phyloP scores from a whole-genome alignment of 2,329 filamentous ascomycete genomes.

The Graphium sp. region DNA sequence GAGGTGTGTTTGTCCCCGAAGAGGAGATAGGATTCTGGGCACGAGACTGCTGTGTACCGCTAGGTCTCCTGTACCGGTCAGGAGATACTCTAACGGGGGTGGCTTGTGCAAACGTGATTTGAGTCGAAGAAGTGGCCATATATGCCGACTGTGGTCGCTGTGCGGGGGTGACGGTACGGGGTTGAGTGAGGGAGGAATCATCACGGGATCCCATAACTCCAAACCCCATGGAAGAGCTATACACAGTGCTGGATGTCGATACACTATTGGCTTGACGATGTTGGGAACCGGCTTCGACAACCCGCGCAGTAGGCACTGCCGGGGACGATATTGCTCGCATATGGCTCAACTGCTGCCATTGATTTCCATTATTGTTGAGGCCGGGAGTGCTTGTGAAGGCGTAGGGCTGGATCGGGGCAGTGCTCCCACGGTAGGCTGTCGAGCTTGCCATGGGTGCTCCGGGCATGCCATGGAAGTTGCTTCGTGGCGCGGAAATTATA shows the following conservation, averaged over 20 bases:
- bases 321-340: slow-evolving; percentile 31
- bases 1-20: no score
- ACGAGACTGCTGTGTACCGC: slow-evolving; percentile 24
- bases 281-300: background rate
- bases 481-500: slow-evolving; percentile 26
- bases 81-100: slow-evolving; percentile 51
- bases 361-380: slow-evolving; percentile 30
- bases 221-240: slow-evolving; percentile 16
- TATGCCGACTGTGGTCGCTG: slow-evolving; percentile 25
- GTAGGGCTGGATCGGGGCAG: slow-evolving; percentile 55
- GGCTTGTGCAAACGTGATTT: slow-evolving; percentile 38
- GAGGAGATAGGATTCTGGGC: slow-evolving; percentile 13
- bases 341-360: slow-evolving; percentile 31
- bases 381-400: slow-evolving; percentile 58
- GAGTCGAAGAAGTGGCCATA: slow-evolving; percentile 18
- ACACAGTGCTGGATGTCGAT: slow-evolving; percentile 22
- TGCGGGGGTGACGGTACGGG: slow-evolving; percentile 20
- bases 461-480: slow-evolving; percentile 31
- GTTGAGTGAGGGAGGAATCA: slow-evolving; percentile 27
- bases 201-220: slow-evolving; percentile 28
- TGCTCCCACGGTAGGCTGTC: slow-evolving; percentile 14
- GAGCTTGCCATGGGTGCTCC: slow-evolving; percentile 11
- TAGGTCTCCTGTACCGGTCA: slow-evolving; percentile 65
- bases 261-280: slow-evolving; percentile 1
- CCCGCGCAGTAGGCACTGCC: slow-evolving; percentile 15